Conservation (phyloP, 345 rosid species). For the Hibiscus tridactylites region DNA sequence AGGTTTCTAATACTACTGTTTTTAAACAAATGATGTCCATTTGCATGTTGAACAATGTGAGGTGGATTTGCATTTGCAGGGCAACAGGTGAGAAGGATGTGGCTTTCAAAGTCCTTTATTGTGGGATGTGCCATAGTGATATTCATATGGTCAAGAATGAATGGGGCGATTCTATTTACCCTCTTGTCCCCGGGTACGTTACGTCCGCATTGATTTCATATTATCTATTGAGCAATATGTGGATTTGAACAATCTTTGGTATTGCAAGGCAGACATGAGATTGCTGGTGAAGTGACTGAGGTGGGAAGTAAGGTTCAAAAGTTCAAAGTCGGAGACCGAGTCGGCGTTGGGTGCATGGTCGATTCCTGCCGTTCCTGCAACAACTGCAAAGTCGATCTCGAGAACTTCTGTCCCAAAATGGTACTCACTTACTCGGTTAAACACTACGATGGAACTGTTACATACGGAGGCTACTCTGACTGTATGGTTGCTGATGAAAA, state of each 20-base stretch:
- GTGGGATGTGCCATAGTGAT: conserved; percentile 57
- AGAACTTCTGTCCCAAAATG: conserved; percentile 46
- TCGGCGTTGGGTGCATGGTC: conserved; percentile 46
- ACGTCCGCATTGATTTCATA: background rate
- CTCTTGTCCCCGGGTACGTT: conserved; percentile 47
- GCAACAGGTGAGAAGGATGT: conserved; percentile 30
- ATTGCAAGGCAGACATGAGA: conserved; percentile 38
- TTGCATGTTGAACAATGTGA: background rate
- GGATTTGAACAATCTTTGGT: background rate
- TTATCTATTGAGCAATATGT: background rate
- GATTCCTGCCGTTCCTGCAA: conserved; percentile 47
- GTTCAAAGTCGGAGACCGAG: conserved; percentile 44
- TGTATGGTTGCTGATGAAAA: conserved; percentile 35
- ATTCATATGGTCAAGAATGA: conserved; percentile 34
- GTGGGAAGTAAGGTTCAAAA: conserved; percentile 41
- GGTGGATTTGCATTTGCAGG: conserved; percentile 14
- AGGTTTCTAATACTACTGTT: conserved; percentile 14
- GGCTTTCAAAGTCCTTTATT: conserved; percentile 15
- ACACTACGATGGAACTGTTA: conserved; percentile 35
- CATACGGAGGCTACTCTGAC: conserved; percentile 49
- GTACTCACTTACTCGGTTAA: conserved; percentile 17
- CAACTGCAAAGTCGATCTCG: conserved; percentile 27
- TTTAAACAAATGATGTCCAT: background rate
- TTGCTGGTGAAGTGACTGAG: conserved; percentile 41
- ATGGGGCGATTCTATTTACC: conserved; percentile 38